phyloP scores from a whole-genome alignment of 441 rosid genomes.

The Capsella rubella region DNA sequence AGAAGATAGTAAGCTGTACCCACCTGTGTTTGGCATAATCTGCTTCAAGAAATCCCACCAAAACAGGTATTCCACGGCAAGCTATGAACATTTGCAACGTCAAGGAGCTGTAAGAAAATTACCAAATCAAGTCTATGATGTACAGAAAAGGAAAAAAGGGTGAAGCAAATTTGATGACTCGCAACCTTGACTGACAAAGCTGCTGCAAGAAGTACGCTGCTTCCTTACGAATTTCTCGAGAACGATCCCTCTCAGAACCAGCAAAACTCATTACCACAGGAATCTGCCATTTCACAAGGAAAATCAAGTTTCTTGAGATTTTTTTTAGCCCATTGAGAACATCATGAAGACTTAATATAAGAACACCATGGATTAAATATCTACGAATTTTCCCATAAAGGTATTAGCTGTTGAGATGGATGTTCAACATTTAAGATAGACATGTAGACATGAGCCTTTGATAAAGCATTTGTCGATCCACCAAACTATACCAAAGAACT shows the following conservation, averaged over 20 bases:
- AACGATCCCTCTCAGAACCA: conserved; percentile 68
- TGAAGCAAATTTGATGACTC: conserved; percentile 33
- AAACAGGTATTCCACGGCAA: conserved; percentile 91
- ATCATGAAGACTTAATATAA: conserved; percentile 18
- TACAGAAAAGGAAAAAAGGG: conserved; percentile 11
- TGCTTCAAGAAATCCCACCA: conserved; percentile 96
- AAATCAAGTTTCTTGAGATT: conserved; percentile 24
- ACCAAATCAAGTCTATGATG: conserved; percentile 42
- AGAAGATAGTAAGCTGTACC: conserved; percentile 23
- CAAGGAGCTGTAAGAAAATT: conserved; percentile 68
- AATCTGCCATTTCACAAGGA: conserved; percentile 62
- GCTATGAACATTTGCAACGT: conserved; percentile 99
- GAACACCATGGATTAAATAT: conserved; percentile 13
- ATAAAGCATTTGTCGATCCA: background rate
- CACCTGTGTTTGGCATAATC: conserved; percentile 97
- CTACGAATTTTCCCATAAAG: conserved; percentile 1
- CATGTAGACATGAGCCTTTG: background rate
- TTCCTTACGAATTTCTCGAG: conserved; percentile 93
- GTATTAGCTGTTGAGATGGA: conserved; percentile 11
- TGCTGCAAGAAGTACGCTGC: conserved; percentile 96
- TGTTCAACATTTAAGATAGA: conserved; percentile 20
- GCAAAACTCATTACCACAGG: conserved; percentile 85
- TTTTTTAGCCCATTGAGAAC: conserved; percentile 3
- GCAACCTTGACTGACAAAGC: conserved; percentile 96
- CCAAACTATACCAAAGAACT: conserved; percentile 17